A percentile compares a stretch with the other conserved stretches of the same genome.
Conservation (phyloP, 2,329 filamentous ascomycete genomes). For the Mariannaea sp. region DNA sequence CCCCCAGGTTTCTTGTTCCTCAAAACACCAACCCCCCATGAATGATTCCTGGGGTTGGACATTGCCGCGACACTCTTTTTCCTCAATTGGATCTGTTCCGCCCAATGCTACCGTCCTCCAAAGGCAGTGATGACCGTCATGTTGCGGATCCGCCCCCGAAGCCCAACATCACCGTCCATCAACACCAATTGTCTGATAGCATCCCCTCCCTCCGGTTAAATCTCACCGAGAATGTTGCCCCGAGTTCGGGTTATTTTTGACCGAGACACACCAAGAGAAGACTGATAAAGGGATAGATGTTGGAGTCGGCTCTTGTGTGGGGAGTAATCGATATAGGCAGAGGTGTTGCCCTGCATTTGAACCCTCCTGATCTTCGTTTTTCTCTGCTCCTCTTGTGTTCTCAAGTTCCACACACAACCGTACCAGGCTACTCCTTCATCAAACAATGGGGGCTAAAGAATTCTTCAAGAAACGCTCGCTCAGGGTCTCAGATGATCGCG, state of each 20-base stretch:
- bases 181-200: background rate
- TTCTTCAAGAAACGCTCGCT: constrained; percentile 53
- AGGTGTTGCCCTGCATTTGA: background rate
- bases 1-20: no score
- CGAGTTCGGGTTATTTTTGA: constrained; percentile 22
- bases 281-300: background rate
- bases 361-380: background rate
- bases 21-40: no score
- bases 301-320: background rate
- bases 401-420: background rate
- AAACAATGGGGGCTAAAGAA: constrained; percentile 50
- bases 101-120: constrained; percentile 10
- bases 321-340: constrained; percentile 15
- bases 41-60: no score
- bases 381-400: background rate
- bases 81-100: constrained; percentile 20
- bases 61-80: no score
- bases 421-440: no score
- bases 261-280: constrained; percentile 14
- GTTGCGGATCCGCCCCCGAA: constrained; percentile 13
- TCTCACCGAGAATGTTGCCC: constrained; percentile 24
- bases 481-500: constrained; percentile 48
- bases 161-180: background rate
- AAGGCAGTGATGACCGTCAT: background rate
- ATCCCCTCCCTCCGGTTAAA: constrained; percentile 4